Conservation (phyloP, 1,284 basidiomycete species). For the Chiua sp. region DNA sequence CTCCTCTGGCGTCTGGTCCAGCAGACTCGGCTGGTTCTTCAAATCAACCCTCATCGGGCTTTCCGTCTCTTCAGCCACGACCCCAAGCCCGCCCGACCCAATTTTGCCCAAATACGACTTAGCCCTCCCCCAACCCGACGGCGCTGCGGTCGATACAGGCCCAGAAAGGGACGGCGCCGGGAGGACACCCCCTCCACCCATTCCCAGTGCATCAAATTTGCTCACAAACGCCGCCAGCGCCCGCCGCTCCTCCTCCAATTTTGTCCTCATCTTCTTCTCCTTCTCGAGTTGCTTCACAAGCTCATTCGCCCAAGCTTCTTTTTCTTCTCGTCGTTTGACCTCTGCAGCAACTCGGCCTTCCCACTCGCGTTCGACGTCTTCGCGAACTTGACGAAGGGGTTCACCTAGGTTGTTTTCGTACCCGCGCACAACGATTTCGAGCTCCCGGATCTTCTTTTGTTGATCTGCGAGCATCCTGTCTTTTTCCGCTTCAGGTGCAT, state of each 20-base stretch:
- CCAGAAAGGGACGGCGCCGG: slow-evolving; percentile 28
- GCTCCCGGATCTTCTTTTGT: slow-evolving; percentile 68
- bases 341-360: slow-evolving; percentile 64
- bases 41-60: slow-evolving; percentile 58
- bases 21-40: slow-evolving; percentile 56
- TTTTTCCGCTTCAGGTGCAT: slow-evolving; percentile 70
- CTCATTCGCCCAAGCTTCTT: slow-evolving; percentile 73
- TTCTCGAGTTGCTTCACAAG: slow-evolving; percentile 74
- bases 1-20: slow-evolving; percentile 67
- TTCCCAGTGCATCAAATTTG: slow-evolving; percentile 74
- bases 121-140: slow-evolving; percentile 35
- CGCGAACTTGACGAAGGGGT: slow-evolving; percentile 71
- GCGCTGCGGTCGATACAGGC: slow-evolving; percentile 1
- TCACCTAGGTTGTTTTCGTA: slow-evolving; percentile 77
- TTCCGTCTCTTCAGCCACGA: slow-evolving; percentile 34
- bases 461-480: slow-evolving; percentile 73
- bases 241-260: slow-evolving; percentile 75
- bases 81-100: slow-evolving; percentile 21
- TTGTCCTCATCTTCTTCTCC: slow-evolving; percentile 69
- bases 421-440: slow-evolving; percentile 71
- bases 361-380: slow-evolving; percentile 87
- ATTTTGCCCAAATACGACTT: slow-evolving; percentile 50
- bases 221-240: slow-evolving; percentile 77
- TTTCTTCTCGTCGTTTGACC: slow-evolving; percentile 63
- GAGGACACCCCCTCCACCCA: slow-evolving; percentile 45